These are phyloP conservation scores for Phialophora chinensis DNA, from an alignment of 2,329 filamentous ascomycete genomes.

Conservation along the genomic window DNA sequence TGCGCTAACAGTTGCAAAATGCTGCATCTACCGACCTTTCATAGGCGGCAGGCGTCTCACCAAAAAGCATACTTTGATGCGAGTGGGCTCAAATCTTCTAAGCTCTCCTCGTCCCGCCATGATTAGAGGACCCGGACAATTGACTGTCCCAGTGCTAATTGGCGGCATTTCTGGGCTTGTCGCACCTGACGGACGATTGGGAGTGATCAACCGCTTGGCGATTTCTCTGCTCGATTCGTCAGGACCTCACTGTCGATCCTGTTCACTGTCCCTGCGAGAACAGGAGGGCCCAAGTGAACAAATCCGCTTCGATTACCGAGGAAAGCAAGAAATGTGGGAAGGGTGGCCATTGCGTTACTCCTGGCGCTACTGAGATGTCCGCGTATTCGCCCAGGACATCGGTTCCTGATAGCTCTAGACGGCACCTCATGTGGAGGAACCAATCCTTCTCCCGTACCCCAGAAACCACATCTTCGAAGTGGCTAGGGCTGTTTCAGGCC, in stretches of 20 bases:
- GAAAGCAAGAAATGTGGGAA: not conserved
- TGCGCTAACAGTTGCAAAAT: conserved; percentile 8
- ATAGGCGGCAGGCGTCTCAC: not conserved
- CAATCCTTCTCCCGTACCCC: conserved; percentile 13
- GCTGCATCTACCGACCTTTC: conserved; percentile 2
- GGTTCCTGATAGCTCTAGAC: not conserved
- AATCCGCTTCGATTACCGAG: not conserved
- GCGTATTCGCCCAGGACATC: not conserved
- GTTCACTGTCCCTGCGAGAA: not conserved
- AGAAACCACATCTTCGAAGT: not conserved
- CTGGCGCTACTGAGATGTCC: not conserved
- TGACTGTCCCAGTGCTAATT: not conserved
- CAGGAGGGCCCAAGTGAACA: not conserved
- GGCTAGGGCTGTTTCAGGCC: not conserved
- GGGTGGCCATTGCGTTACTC: not conserved
- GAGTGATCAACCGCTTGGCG: not conserved
- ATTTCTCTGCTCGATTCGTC: not conserved
- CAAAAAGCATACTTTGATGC: not conserved
- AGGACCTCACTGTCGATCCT: not conserved
- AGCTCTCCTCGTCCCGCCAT: not conserved
- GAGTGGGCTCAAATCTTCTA: not conserved
- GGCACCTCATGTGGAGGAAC: not conserved
- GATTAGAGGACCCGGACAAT: not conserved
- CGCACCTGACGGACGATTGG: not conserved
- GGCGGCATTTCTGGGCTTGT: not conserved